These are phyloP conservation scores for Corchorus capsularis DNA, from an alignment of 345 rosid species.

Conservation along the genomic window DNA sequence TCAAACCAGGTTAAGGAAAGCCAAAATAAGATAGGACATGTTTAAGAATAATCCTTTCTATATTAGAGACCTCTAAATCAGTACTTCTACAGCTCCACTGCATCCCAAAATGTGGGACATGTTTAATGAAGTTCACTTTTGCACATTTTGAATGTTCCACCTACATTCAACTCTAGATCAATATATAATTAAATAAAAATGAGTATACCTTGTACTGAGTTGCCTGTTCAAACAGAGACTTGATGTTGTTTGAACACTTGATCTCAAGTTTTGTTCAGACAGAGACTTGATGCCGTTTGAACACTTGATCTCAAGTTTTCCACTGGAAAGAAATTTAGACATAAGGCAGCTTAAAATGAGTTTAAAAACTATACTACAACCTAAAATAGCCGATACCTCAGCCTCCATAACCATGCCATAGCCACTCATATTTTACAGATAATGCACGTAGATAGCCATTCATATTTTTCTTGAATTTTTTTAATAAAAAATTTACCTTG, in stretches of 20 bases:
- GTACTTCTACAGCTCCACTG: not conserved
- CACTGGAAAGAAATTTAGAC: conserved; percentile 53
- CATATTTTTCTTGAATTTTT: no score
- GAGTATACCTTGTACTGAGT: conserved; percentile 75
- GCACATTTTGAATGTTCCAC: not conserved
- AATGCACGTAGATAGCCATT: no score
- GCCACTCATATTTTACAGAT: no score
- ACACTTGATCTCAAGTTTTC: conserved; percentile 80
- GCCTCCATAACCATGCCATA: no score
- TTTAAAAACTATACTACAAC: not conserved
- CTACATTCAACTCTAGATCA: conserved; percentile 2
- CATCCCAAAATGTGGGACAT: not conserved
- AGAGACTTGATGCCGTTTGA: conserved; percentile 96
- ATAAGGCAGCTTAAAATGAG: conserved; percentile 19
- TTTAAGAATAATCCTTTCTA: not conserved
- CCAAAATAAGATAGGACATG: no score
- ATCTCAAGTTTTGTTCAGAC: conserved; percentile 83
- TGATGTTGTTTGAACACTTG: conserved; percentile 89
- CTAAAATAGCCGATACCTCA: no score
- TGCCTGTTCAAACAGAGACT: no score
- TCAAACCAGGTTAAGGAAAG: not conserved
- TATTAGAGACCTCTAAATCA: not conserved
- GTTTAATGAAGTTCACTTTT: not conserved
- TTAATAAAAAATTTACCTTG: no score
- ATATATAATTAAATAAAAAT: not conserved